Base-by-base conservation (phyloP, 257 asterid genomes). In the Przewalskia tangutica region DNA sequence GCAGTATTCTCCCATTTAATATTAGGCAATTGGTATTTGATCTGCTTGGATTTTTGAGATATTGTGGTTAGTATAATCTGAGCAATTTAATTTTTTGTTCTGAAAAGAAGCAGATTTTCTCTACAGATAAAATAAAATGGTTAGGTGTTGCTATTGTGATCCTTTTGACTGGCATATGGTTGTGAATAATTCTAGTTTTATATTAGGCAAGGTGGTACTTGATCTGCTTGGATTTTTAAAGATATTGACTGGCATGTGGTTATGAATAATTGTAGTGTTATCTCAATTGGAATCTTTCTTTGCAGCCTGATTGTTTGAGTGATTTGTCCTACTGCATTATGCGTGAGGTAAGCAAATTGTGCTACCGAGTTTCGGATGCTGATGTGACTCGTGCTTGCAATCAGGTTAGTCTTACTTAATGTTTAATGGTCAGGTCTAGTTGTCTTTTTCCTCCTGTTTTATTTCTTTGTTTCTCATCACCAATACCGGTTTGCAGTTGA, bases 311-410 rank as follows among this genome's bases (percentile, higher is more conserved):
- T 76, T 87, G 90, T 88, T 88, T 94, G 92, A 93, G 88, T 79
- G 98, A 94, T 84, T 87, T 94, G 84, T 89, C 97, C 36, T 91
- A 85, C 84, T 90, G 89, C 81, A 93, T 94, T 70, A 93, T 94
- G 97, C 87, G 91, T 13, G 94, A 89, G 86, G 9, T 91, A 12
- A 91, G 93, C 86, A 91, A 90, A 84, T 85, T 93, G 73, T 86
- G 93, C 66, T 94, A 94, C 86, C 89, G 89, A 60, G 93, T 92
- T 46, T 84, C 93, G 1, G 97, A 93, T 75, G 95, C 83, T 4
- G 97, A 93, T 85, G 94, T 91, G 67, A 89, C 87, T 51, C 97
- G 97, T 70, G 97, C 98, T 82, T 90, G 93, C 83, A 94, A 93
- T 86, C 98, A 93, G 95, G 98, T 94, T 68, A 36, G 34, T 34